Evolutionary conservation across 805 yeast genomes (phyloP).

Genomic region (Hanseniaspora vineae): DNA sequence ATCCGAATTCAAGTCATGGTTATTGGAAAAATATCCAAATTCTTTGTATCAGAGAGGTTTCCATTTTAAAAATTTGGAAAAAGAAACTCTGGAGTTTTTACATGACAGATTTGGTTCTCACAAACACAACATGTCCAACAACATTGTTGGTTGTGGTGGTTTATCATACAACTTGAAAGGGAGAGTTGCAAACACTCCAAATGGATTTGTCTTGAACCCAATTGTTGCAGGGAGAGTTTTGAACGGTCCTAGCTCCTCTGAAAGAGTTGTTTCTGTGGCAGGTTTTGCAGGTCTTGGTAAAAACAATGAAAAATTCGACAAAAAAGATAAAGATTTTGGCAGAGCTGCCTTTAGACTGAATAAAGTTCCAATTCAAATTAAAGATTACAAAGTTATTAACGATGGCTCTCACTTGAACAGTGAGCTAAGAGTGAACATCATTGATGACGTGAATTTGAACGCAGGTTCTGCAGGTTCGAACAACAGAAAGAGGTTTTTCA

Average conservation of each 20-base stretch:
- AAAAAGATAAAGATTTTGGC: constrained; percentile 23
- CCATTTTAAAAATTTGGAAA: constrained; percentile 23
- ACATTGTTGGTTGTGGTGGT: constrained; percentile 61
- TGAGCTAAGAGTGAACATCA: background rate
- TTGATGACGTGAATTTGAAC: constrained; percentile 24
- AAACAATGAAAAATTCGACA: constrained; percentile 21
- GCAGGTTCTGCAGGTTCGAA: constrained; percentile 24
- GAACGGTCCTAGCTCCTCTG: constrained; percentile 27
- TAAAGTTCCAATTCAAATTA: constrained; percentile 30
- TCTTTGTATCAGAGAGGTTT: constrained; percentile 19
- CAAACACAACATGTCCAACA: constrained; percentile 3
- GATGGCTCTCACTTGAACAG: background rate
- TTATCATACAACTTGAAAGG: constrained; percentile 59
- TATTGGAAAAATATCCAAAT: constrained; percentile 38
- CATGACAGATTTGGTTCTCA: constrained; percentile 12
- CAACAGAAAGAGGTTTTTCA: background rate
- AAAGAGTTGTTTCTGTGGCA: constrained; percentile 44
- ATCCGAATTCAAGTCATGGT: constrained; percentile 40
- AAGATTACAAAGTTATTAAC: constrained; percentile 4
- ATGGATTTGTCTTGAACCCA: constrained; percentile 43
- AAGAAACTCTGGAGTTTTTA: constrained; percentile 30
- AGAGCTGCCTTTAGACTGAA: constrained; percentile 31
- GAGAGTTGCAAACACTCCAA: constrained; percentile 53
- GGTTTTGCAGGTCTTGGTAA: constrained; percentile 33
- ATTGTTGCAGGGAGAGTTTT: constrained; percentile 61